Evolutionary conservation across 2,329 filamentous ascomycete genomes (phyloP).

Genomic region (Penicillium sp.): DNA sequence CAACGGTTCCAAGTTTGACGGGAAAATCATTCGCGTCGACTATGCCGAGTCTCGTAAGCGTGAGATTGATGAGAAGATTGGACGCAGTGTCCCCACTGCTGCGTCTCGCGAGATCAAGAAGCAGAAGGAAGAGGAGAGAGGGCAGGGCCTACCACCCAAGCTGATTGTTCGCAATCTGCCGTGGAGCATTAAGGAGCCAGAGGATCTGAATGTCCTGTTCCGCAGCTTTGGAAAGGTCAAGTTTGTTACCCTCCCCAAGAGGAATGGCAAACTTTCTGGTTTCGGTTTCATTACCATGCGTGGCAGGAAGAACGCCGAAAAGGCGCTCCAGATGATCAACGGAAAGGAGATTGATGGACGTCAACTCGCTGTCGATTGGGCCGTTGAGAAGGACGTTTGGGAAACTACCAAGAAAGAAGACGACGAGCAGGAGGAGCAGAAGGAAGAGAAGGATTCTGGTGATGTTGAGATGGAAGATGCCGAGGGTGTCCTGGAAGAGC

Average conservation of each 20-base stretch:
- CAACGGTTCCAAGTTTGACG: slow-evolving; percentile 73
- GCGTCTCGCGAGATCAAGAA: slow-evolving; percentile 39
- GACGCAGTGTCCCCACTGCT: slow-evolving; percentile 40
- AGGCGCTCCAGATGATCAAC: slow-evolving; percentile 79
- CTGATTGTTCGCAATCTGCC: slow-evolving; percentile 90
- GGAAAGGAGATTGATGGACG: slow-evolving; percentile 87
- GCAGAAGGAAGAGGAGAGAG: slow-evolving; percentile 56
- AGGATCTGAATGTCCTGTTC: slow-evolving; percentile 78
- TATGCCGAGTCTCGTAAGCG: slow-evolving; percentile 82
- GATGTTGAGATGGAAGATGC: slow-evolving; percentile 59
- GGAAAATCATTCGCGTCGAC: slow-evolving; percentile 79
- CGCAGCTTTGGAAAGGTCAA: slow-evolving; percentile 88
- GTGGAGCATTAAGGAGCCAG: slow-evolving; percentile 87
- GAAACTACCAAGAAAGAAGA: slow-evolving; percentile 59
- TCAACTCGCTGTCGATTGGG: slow-evolving; percentile 91
- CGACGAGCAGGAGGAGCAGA: slow-evolving; percentile 19
- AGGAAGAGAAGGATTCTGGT: slow-evolving; percentile 22
- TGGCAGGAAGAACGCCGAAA: slow-evolving; percentile 86
- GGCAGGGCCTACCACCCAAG: slow-evolving; percentile 64
- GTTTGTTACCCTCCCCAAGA: slow-evolving; percentile 77
- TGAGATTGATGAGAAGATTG: slow-evolving; percentile 54
- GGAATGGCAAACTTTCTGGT: slow-evolving; percentile 69
- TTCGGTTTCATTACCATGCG: slow-evolving; percentile 92
- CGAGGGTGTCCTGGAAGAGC: slow-evolving; percentile 48
- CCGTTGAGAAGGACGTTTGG: slow-evolving; percentile 88